A percentile compares a stretch with the other conserved stretches of the same genome.
These are phyloP conservation scores for Cytospora piceicola DNA, from an alignment of 2,329 filamentous ascomycete species.

Conservation along the genomic window DNA sequence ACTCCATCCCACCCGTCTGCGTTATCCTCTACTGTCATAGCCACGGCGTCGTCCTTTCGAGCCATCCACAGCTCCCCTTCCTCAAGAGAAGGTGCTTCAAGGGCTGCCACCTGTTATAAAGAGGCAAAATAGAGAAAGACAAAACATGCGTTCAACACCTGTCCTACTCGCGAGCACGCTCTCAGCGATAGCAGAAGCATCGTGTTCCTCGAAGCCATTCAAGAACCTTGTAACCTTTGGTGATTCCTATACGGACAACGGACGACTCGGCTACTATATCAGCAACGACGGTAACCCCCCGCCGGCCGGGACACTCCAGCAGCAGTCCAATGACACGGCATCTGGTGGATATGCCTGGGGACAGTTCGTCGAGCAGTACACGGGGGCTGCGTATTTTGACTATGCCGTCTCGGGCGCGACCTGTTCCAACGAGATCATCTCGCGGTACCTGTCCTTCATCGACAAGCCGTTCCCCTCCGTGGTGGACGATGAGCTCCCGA, in stretches of 20 bases:
- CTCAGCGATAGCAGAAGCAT: slow-evolving; percentile 17
- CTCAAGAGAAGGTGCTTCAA: neutral
- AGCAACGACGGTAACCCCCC: slow-evolving; percentile 62
- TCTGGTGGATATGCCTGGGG: slow-evolving; percentile 72
- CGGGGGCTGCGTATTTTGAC: slow-evolving; percentile 62
- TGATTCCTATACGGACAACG: slow-evolving; percentile 78
- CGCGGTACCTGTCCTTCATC: slow-evolving; percentile 56
- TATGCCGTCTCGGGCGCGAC: slow-evolving; percentile 76
- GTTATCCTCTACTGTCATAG: neutral
- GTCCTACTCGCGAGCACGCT: slow-evolving; percentile 2
- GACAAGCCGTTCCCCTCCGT: slow-evolving; percentile 64
- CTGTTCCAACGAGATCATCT: slow-evolving; percentile 70
- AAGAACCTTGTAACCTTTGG: slow-evolving; percentile 71
- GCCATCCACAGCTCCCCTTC: neutral
- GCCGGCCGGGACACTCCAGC: slow-evolving; percentile 59
- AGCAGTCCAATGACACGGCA: slow-evolving; percentile 55
- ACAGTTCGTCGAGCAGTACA: slow-evolving; percentile 65
- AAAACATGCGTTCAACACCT: slow-evolving; percentile 8
- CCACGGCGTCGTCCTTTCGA: neutral
- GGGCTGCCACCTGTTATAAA: neutral
- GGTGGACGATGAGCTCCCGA: slow-evolving; percentile 62
- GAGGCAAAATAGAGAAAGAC: neutral
- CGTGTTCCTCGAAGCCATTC: slow-evolving; percentile 47
- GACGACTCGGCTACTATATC: slow-evolving; percentile 66
- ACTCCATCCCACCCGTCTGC: too few relatives aligned